A percentile compares a stretch with the other conserved stretches of the same genome.
phyloP scores from a whole-genome alignment of 805 yeast species.

The Helenozyma baotianmanensis region DNA sequence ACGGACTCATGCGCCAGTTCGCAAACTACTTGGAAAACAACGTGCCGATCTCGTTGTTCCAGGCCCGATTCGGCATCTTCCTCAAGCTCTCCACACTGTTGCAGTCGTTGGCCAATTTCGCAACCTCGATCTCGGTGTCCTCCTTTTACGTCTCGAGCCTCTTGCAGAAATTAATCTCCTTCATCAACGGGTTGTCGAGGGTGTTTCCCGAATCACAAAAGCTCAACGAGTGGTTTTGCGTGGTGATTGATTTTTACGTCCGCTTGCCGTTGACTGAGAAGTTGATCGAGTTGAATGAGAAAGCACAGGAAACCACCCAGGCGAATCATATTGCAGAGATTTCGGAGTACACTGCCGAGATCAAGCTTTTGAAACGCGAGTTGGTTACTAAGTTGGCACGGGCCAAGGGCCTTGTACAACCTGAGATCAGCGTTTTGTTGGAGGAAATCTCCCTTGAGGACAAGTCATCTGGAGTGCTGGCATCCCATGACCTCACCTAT shows the following conservation, averaged over 20 bases:
- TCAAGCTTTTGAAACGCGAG: conserved; percentile 45
- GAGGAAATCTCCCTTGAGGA: conserved; percentile 5
- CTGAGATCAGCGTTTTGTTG: conserved; percentile 21
- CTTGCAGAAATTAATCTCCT: conserved; percentile 31
- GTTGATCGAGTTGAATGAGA: conserved; percentile 20
- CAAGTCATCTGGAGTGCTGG: no score
- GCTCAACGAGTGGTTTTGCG: conserved; percentile 36
- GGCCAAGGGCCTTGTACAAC: conserved; percentile 6
- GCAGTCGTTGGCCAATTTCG: conserved; percentile 31
- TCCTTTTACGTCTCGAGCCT: conserved; percentile 37
- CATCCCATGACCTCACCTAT: no score
- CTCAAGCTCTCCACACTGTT: conserved; percentile 32
- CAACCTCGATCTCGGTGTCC: conserved; percentile 37
- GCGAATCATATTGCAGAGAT: conserved; percentile 19
- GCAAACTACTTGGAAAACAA: conserved; percentile 4
- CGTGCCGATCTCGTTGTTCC: conserved; percentile 7
- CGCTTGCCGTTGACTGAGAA: conserved; percentile 19
- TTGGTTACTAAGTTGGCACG: conserved; percentile 9
- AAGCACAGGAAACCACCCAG: conserved; percentile 9
- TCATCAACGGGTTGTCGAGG: conserved; percentile 36
- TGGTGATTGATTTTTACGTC: conserved; percentile 39
- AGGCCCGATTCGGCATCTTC: conserved; percentile 23
- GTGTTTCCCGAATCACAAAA: conserved; percentile 13
- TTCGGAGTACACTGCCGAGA: conserved; percentile 44
- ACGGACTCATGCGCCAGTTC: conserved; percentile 7